Evolutionary conservation across 345 rosid species (phyloP), one percentile per base, ranked within the genome.

Genomic region (Gossypium herbaceum): DNA sequence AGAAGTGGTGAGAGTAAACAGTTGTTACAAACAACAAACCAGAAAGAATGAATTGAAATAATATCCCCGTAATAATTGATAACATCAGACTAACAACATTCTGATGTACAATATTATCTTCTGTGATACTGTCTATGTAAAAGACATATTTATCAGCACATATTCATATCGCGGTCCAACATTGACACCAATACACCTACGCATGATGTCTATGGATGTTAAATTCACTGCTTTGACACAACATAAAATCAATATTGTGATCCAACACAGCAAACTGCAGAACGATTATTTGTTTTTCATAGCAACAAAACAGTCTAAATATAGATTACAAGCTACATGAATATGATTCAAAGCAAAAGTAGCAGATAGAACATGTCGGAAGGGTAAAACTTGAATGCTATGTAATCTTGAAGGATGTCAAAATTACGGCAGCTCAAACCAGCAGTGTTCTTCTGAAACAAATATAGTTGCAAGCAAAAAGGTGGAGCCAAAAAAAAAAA

Each of bases 391-490:
- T 61, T 29, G 66, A 61, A 61, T 60, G 65, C n/a, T 6, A 27
- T 60, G 43, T 13, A 60, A 60, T 60, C 19, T 20, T 45, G 19
- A 20, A 27, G 59, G 45, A 72, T 12, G 43, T 4, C 20, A 17
- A 73, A n/a, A 24, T 58, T 15, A 58, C 25, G 48, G 41, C 10
- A 69, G 59, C 20, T 73, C 55, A 15, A 73, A 73, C 10, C 56
- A 44, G 4, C 39, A 45, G 12, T 10, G 66, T n/a, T 15, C 45
- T 11, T 20, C 2, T 10, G 50, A 19, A 62, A 34, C 60, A 24
- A 74, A 50, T 15, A 50, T 48, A 44, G 71, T 34, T 50, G 61
- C 71, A 50, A 61, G 61, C n/a, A 52, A 63, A 17, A 15, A 59
- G n/a, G 39, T 12, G 76, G 59, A 74, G 20, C 24, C 27, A 2